These are phyloP conservation scores for Boletus albobrunnescens DNA, from an alignment of 1,284 basidiomycete genomes.

Conservation along the genomic window DNA sequence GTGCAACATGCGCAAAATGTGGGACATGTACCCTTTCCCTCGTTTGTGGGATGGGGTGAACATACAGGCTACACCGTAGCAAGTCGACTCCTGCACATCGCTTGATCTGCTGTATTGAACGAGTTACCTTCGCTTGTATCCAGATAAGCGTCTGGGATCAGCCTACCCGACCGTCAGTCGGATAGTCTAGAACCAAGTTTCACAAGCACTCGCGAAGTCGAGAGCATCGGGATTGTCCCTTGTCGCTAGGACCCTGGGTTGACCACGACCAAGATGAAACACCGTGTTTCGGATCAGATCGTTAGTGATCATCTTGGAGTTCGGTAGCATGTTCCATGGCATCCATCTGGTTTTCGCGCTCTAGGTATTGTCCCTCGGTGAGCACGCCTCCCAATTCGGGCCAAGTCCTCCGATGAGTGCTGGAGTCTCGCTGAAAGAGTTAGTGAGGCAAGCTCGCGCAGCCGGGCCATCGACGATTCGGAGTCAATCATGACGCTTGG, in stretches of 20 bases:
- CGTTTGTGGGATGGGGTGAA: background rate
- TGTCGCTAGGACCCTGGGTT: conserved; percentile 41
- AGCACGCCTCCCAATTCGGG: conserved; percentile 35
- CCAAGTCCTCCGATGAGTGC: conserved; percentile 30
- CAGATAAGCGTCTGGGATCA: background rate
- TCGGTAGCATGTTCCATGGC: background rate
- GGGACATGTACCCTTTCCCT: background rate
- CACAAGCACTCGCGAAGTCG: conserved; percentile 43
- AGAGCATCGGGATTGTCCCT: conserved; percentile 35
- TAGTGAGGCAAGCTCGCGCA: background rate
- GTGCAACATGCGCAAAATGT: background rate
- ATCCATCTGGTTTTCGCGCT: conserved; percentile 35
- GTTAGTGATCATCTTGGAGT: background rate
- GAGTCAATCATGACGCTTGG: background rate
- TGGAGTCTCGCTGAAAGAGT: background rate
- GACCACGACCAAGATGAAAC: background rate
- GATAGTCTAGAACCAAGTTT: conserved; percentile 39
- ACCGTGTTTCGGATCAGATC: background rate
- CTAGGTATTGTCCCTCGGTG: conserved; percentile 36
- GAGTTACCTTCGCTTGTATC: conserved; percentile 29
- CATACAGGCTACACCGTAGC: background rate
- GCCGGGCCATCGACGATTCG: background rate
- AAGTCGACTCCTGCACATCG: background rate
- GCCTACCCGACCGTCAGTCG: background rate
- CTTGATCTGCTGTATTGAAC: conserved; percentile 4